Conservation (phyloP, 2,329 filamentous ascomycete species). For the Davidsoniella eucalypti region DNA sequence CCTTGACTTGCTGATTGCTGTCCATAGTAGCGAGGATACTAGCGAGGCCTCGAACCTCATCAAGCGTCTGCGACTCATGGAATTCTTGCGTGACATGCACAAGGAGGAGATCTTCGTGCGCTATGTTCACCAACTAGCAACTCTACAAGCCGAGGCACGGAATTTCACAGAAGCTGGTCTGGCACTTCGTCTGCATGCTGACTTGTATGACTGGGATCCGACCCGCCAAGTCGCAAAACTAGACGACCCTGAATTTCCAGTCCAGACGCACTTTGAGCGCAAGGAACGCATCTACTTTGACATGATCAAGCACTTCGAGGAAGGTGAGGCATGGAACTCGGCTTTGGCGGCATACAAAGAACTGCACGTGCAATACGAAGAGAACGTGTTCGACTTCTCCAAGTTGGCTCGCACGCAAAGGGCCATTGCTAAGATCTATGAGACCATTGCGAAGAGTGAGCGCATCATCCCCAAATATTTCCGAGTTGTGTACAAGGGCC, state of each 20-base stretch:
- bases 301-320: constrained; percentile 89
- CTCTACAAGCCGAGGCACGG: constrained; percentile 55
- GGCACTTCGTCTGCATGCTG: constrained; percentile 76
- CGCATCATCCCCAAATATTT: constrained; percentile 72
- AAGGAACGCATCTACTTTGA: constrained; percentile 86
- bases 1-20: constrained; percentile 75
- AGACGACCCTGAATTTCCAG: constrained; percentile 58
- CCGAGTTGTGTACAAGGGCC: constrained; percentile 73
- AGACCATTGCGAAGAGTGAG: constrained; percentile 69
- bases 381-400: constrained; percentile 74
- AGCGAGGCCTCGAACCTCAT: constrained; percentile 71
- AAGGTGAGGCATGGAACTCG: constrained; percentile 85
- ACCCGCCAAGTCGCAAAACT: constrained; percentile 48
- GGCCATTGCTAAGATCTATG: constrained; percentile 84
- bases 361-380: constrained; percentile 79
- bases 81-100: constrained; percentile 90
- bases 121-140: constrained; percentile 82
- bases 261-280: constrained; percentile 77
- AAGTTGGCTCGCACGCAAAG: constrained; percentile 81
- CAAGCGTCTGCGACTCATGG: constrained; percentile 81
- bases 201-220: constrained; percentile 84
- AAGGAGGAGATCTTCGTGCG: constrained; percentile 94
- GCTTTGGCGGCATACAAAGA: constrained; percentile 80
- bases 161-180: constrained; percentile 81
- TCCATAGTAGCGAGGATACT: constrained; percentile 58